Conservation (phyloP, 768 basidiomycete genomes). For the Crassisporium funariophilum region DNA sequence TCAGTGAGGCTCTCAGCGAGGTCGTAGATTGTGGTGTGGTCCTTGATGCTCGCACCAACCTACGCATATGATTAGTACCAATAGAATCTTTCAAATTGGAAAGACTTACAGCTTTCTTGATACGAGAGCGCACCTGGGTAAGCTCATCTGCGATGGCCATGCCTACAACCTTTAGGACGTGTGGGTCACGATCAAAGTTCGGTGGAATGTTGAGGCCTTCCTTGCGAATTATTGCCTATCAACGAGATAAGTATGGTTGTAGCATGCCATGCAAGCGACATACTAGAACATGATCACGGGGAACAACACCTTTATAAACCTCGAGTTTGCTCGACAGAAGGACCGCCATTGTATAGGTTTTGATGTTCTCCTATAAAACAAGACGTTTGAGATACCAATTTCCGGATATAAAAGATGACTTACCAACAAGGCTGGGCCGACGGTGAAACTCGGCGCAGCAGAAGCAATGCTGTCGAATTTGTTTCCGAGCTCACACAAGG, state of each 20-base stretch:
- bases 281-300: conserved; percentile 22
- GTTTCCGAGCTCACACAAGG: conserved; percentile 7
- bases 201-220: conserved; percentile 19
- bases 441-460: conserved; percentile 7
- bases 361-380: conserved; percentile 19
- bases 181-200: conserved; percentile 20
- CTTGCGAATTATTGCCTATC: conserved; percentile 19
- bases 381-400: not conserved
- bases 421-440: conserved; percentile 8
- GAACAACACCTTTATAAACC: not conserved
- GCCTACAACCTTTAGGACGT: conserved; percentile 16
- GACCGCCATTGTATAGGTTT: not conserved
- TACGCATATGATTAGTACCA: not conserved
- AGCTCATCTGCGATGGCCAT: conserved; percentile 16
- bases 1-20: conserved; percentile 7
- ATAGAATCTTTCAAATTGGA: not conserved
- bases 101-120: conserved; percentile 22
- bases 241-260: not conserved
- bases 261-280: not conserved
- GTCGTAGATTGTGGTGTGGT: conserved; percentile 9
- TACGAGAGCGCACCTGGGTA: conserved; percentile 6
- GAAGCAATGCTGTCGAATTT: conserved; percentile 9
- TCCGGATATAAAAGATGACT: not conserved
- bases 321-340: not conserved
- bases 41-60: conserved; percentile 7